Conservation (phyloP, 768 basidiomycete genomes). For the Boletus subparvulus region DNA sequence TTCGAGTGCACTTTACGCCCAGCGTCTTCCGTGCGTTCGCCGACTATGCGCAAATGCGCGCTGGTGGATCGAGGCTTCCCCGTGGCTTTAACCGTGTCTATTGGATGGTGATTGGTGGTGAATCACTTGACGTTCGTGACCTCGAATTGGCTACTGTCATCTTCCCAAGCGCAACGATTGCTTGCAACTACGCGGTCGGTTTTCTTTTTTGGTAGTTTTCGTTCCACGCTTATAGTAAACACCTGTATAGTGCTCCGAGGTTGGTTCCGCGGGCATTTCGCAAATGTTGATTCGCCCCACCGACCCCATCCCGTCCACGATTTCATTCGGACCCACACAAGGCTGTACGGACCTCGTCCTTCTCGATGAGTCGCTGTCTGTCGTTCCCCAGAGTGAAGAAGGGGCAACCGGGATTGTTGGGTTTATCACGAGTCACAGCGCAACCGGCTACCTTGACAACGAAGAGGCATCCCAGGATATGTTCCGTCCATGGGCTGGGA, state of each 20-base stretch:
- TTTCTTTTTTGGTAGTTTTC: too few species aligned
- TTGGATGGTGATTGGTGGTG: slow-evolving; percentile 19
- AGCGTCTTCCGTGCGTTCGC: slow-evolving; percentile 18
- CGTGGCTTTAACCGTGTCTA: slow-evolving; percentile 18
- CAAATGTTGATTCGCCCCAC: slow-evolving; percentile 15
- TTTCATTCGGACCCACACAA: slow-evolving; percentile 11
- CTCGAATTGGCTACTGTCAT: slow-evolving; percentile 10
- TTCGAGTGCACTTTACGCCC: slow-evolving; percentile 15
- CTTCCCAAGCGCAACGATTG: slow-evolving; percentile 13
- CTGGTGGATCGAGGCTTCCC: slow-evolving; percentile 11
- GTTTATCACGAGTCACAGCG: slow-evolving; percentile 11
- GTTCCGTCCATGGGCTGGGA: slow-evolving; percentile 16
- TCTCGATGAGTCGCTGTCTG: slow-evolving; percentile 14
- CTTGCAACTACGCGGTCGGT: slow-evolving; percentile 18
- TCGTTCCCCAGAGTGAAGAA: slow-evolving; percentile 2
- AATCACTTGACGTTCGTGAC: slow-evolving; percentile 9
- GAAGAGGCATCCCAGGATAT: slow-evolving; percentile 13
- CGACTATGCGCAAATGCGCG: slow-evolving; percentile 10
- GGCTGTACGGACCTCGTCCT: slow-evolving; percentile 14
- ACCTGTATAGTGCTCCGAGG: slow-evolving; percentile 3
- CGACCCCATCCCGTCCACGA: slow-evolving; percentile 9
- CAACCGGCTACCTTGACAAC: slow-evolving; percentile 13
- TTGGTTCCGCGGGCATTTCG: slow-evolving; percentile 16
- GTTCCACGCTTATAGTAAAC: too few species aligned
- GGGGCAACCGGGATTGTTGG: slow-evolving; percentile 10